These are phyloP conservation scores for Phytophthora quininea DNA, from an alignment of 352 stramenopile genomes.

Conservation along the genomic window DNA sequence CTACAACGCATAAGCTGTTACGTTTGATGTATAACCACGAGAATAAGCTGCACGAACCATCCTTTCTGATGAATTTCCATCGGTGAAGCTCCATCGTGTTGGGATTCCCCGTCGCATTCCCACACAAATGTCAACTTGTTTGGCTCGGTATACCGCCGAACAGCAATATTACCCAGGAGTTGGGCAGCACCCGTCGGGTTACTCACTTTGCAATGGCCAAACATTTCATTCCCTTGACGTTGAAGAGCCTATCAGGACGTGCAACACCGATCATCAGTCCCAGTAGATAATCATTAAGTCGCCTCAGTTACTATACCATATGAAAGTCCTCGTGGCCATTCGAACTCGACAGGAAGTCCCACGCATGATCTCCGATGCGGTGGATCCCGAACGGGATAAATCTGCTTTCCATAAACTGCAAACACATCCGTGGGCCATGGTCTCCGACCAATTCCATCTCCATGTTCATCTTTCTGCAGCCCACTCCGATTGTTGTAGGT, in stretches of 20 bases:
- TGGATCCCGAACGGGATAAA: slow-evolving; percentile 41
- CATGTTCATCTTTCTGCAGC: slow-evolving; percentile 52
- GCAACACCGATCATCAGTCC: slow-evolving; percentile 3
- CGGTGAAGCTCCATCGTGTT: slow-evolving; percentile 18
- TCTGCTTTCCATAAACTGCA: slow-evolving; percentile 54
- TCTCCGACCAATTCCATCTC: slow-evolving; percentile 46
- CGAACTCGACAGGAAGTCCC: slow-evolving; percentile 43
- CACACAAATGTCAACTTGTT: slow-evolving; percentile 56
- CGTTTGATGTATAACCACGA: not conserved
- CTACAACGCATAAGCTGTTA: slow-evolving; percentile 14
- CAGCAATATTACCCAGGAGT: slow-evolving; percentile 46
- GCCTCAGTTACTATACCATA: slow-evolving; percentile 27
- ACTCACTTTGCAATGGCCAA: slow-evolving; percentile 48
- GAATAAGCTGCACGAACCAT: slow-evolving; percentile 36
- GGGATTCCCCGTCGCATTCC: slow-evolving; percentile 45
- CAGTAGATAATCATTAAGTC: not conserved
- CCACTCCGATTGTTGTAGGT: slow-evolving; percentile 22
- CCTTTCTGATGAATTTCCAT: slow-evolving; percentile 56
- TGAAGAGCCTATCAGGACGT: slow-evolving; percentile 39
- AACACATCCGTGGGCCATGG: slow-evolving; percentile 39
- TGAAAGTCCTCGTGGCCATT: slow-evolving; percentile 37
- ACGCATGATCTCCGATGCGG: slow-evolving; percentile 42
- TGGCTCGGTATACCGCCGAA: slow-evolving; percentile 49
- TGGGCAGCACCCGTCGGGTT: slow-evolving; percentile 36
- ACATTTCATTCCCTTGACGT: slow-evolving; percentile 49